These are phyloP conservation scores for Pseudonitzschia multistriata DNA, from an alignment of 108 stramenopile species.

Conservation along the genomic window DNA sequence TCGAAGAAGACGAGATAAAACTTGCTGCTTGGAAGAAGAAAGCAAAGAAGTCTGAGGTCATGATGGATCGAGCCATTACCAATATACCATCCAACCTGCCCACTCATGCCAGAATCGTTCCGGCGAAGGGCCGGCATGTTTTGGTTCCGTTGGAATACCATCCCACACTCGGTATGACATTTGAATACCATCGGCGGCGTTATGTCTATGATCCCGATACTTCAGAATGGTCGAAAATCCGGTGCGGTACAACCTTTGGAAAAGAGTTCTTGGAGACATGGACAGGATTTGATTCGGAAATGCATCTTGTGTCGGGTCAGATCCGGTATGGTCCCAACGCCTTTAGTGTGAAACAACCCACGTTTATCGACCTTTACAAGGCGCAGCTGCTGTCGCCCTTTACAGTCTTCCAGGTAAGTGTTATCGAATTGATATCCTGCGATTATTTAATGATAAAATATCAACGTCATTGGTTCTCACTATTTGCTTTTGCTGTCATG, in stretches of 20 bases:
- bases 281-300: conserved; percentile 62
- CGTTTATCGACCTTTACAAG: conserved; percentile 93
- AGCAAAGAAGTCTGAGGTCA: conserved; percentile 18
- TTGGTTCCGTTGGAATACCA: conserved; percentile 66
- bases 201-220: conserved; percentile 67
- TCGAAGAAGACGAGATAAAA: conserved; percentile 39
- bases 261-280: conserved; percentile 64
- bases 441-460: too few relatives aligned
- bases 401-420: conserved; percentile 80
- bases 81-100: conserved; percentile 59
- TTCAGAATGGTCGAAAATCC: conserved; percentile 76
- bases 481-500: background rate
- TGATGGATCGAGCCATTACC: conserved; percentile 21
- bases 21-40: conserved; percentile 20
- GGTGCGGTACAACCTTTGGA: conserved; percentile 76
- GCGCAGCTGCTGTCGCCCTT: conserved; percentile 89
- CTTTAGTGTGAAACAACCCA: conserved; percentile 85
- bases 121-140: conserved; percentile 64
- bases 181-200: conserved; percentile 90
- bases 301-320: conserved; percentile 63
- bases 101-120: conserved; percentile 74
- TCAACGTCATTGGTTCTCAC: background rate
- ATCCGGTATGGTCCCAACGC: conserved; percentile 89
- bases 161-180: conserved; percentile 81
- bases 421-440: background rate